Base-by-base conservation (phyloP, 345 rosid genomes). In the Ceriops zippeliana region DNA sequence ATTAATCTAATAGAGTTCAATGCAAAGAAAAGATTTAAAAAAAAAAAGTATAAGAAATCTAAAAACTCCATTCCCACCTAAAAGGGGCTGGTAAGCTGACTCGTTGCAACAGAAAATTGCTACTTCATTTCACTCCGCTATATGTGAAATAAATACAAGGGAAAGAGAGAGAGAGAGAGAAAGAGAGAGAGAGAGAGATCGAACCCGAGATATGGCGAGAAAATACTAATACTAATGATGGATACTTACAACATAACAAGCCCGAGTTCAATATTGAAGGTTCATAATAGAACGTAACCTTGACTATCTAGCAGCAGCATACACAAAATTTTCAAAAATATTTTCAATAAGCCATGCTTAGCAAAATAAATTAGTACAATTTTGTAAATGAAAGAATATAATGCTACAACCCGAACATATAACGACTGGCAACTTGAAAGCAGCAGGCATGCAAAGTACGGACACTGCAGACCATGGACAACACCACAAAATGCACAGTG, bases 391-490 rank as follows among this genome's bases (percentile, higher is more conserved):
- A 69, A 9, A 68, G 66, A 78, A 79, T 73, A 71, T 49, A 70
- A 61, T 58, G 80, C 71, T 73, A 69, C 78, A 73, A 84, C 67
- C 63, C 47, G 68, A 81, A 78, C 60, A 82, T 63, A 49, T 71
- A 78, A 73, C 72, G 66, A 79, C 70, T 75, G 72, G 75, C 83
- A 71, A 77, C 79, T 65, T 35, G 66, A 70, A 80, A 71, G 74
- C 78, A 77, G 72, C 78, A 77, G 72, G 83, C 82, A 85, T 52
- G 69, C 80, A 72, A 76, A 65, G 56, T 74, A 73, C 64, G 70
- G 73, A 73, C 59, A 78, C 79, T 68, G 71, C 81, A 69, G 71
- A 77, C 68, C 63, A 81, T 64, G 66, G 74, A 73, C 79, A 81
- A 74, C 64, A 76, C 22, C 58, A 70, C 68, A 74, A 68, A 79